Base-by-base conservation (phyloP, 495 filamentous ascomycete genomes). In the Hypoxylon subgilvum region DNA sequence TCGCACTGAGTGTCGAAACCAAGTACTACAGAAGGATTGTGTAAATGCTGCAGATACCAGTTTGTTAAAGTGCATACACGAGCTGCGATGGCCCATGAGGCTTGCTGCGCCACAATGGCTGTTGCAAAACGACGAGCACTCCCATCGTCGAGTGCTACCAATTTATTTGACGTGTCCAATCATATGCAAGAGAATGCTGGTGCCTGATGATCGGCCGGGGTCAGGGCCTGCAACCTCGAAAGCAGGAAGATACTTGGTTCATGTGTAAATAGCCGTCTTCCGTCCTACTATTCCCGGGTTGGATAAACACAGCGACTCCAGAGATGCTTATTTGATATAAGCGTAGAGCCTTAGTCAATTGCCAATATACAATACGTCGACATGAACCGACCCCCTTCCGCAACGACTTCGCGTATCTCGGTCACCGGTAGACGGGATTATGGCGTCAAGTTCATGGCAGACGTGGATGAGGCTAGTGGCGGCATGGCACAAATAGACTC, bases 401-500 rank as follows among this genome's bases (percentile, higher is more conserved):
- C 50, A 30, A 65, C 61, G 0, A 65, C 61, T 4, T 65, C 61
- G 13, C 44, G 44, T 13, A 28, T 65, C 12, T 65, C 61, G 1
- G 12, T 65, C 19, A 65, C 55, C 2, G 61, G 61, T 16, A 60
- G 38, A 36, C 55, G 61, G 6, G 61, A 65, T 35, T 65, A 45
- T 17, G 56, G 56, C 7, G 34, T 65, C 25, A 65, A 65, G 32
- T 65, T 65, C 17, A 65, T 65, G 4, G 50, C 50, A 4, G 36
- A 34, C 14, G 23, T 51, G 8, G 61, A 64, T 2, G 54, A 54
- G 6, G 49, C 55, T 8, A 6, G 14, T 4, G 19, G 13, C 7
- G 44, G 22, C 36, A 36, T 18, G 7, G 8, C 35, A 1, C 30
- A 43, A 6, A 16, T 19, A 19, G 31, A 52, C 9, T 40, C 39